phyloP scores from a whole-genome alignment of 352 stramenopile genomes.

The Phytophthora gonapodyides region DNA sequence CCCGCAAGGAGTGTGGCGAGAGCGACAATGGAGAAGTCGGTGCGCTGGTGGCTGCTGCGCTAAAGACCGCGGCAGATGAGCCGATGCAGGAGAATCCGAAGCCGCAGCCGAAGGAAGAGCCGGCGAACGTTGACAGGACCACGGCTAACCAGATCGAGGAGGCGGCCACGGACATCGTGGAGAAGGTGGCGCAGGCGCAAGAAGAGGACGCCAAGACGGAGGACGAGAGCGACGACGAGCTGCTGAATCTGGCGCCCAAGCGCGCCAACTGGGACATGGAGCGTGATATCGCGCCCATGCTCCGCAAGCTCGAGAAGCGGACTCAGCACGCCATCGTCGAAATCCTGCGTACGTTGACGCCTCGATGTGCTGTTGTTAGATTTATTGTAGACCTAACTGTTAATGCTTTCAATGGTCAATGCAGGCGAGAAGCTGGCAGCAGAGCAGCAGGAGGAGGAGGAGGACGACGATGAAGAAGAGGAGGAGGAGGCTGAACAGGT shows the following conservation, averaged over 20 bases:
- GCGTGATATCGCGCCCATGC: slow-evolving; percentile 83
- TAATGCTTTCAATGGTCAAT: not conserved
- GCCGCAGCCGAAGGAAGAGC: slow-evolving; percentile 22
- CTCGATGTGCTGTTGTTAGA: too few relatives aligned
- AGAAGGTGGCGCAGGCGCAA: slow-evolving; percentile 33
- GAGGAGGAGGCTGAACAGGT: slow-evolving; percentile 42
- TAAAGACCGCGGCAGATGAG: slow-evolving; percentile 21
- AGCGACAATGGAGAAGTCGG: slow-evolving; percentile 30
- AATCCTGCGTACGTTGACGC: slow-evolving; percentile 69
- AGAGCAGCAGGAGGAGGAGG: slow-evolving; percentile 63
- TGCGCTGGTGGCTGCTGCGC: not conserved
- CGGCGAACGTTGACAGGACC: slow-evolving; percentile 19
- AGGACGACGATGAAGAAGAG: slow-evolving; percentile 63
- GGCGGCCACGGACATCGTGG: slow-evolving; percentile 15
- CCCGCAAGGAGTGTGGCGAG: slow-evolving; percentile 68
- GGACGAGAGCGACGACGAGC: slow-evolving; percentile 63
- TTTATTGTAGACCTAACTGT: too few relatives aligned
- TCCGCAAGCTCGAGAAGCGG: slow-evolving; percentile 86
- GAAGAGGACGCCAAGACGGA: slow-evolving; percentile 35
- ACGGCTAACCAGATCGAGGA: slow-evolving; percentile 8
- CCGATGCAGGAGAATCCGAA: slow-evolving; percentile 11
- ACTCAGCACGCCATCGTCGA: slow-evolving; percentile 88
- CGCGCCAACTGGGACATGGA: slow-evolving; percentile 90
- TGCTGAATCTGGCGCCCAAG: slow-evolving; percentile 80
- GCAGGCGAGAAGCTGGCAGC: slow-evolving; percentile 83